Evolutionary conservation across 306 rosid genomes (phyloP).

Genomic region (Delonix regia): DNA sequence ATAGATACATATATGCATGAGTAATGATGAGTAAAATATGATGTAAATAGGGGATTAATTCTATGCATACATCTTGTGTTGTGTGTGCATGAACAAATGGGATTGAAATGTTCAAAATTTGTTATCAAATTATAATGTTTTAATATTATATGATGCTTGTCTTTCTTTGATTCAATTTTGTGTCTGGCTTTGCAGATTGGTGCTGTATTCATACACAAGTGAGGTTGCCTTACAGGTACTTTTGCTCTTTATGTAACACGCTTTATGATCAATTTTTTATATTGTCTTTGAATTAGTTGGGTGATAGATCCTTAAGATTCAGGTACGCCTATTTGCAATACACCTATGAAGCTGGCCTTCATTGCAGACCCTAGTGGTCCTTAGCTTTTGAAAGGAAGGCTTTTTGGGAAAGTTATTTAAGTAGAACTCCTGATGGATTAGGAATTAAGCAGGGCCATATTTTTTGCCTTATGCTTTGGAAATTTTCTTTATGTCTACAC

Average conservation of each 20-base stretch:
- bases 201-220: constrained; percentile 71
- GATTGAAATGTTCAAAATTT: not conserved
- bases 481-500: too few relatives aligned
- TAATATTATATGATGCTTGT: not conserved
- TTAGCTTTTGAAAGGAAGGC: constrained; percentile 28
- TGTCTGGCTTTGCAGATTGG: constrained; percentile 58
- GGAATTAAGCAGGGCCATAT: not conserved
- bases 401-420: not conserved
- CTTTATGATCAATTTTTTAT: constrained; percentile 4
- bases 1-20: not conserved
- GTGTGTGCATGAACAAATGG: not conserved
- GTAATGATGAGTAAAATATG: not conserved
- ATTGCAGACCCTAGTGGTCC: constrained; percentile 13
- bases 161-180: constrained; percentile 12
- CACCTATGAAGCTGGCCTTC: constrained; percentile 26
- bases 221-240: constrained; percentile 84
- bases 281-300: constrained; percentile 16
- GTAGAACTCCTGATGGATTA: not conserved
- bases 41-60: not conserved
- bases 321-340: constrained; percentile 16
- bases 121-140: constrained; percentile 21
- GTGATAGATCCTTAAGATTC: constrained; percentile 20
- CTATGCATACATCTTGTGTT: not conserved
- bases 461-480: too few relatives aligned
- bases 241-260: constrained; percentile 17